A percentile compares a stretch with the other conserved stretches of the same genome.
Evolutionary conservation across 345 rosid genomes (phyloP).

Genomic region (Combretum micranthum): DNA sequence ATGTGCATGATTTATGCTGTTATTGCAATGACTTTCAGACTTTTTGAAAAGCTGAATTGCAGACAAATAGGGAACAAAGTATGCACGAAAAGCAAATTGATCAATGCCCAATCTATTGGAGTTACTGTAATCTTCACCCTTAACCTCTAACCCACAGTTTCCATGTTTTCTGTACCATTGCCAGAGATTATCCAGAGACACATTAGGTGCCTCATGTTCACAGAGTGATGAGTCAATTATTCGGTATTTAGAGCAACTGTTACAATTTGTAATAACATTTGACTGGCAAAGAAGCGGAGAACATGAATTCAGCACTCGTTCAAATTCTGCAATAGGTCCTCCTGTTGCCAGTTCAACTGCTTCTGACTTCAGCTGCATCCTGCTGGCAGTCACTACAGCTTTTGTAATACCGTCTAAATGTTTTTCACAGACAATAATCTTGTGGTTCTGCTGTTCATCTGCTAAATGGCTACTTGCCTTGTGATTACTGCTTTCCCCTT

Average conservation of each 20-base stretch:
- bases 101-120: conserved; percentile 36
- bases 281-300: conserved; percentile 37
- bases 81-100: conserved; percentile 35
- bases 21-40: conserved; percentile 7
- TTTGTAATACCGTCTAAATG: conserved; percentile 21
- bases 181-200: conserved; percentile 39
- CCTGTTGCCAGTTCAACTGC: conserved; percentile 42
- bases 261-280: conserved; percentile 17
- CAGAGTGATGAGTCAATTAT: conserved; percentile 18
- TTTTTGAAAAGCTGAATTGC: conserved; percentile 45
- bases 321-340: conserved; percentile 47
- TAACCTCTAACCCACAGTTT: conserved; percentile 48
- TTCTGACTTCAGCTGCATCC: conserved; percentile 37
- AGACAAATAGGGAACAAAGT: conserved; percentile 53
- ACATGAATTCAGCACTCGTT: conserved; percentile 35
- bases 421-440: conserved; percentile 8
- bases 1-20: not conserved
- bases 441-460: not conserved
- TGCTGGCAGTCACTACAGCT: conserved; percentile 28
- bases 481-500: conserved; percentile 12
- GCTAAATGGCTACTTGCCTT: conserved; percentile 3
- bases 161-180: conserved; percentile 53
- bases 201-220: conserved; percentile 32
- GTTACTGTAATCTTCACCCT: conserved; percentile 33
- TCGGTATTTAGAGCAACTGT: conserved; percentile 18